Evolutionary conservation across 1,284 basidiomycete species (phyloP), one percentile per base, ranked within the genome.

Genomic region (Leccinum insigne): DNA sequence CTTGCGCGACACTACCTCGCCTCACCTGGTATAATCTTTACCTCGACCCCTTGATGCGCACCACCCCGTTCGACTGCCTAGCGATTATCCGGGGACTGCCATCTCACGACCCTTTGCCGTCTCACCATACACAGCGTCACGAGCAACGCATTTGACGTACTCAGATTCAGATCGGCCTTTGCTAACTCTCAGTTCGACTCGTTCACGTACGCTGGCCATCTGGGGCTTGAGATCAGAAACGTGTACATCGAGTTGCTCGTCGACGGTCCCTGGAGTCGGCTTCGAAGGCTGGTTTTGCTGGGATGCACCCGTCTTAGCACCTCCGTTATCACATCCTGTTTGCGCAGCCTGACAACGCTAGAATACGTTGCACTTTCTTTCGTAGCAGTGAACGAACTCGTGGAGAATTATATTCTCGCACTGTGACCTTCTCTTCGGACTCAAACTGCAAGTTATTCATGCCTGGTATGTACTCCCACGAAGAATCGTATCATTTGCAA

Each of bases 191-290:
- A 61, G 26, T 71, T 82, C 14, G 69, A 77, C 29, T 74, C 75
- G 4, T 82, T 83, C 70, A 64, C 65, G n/a, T 78, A 81, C 63
- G 71, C 69, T 62, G 76, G 75, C 18, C 70, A 79, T 61, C 69
- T 79, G n/a, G 79, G 74, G 7, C 81, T 81, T 66, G 77, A 81
- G 68, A 72, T 82, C 18, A 75, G 78, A 26, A 76, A 80, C 64
- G 49, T 54, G 2, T 78, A 79, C 63, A 73, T 82, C 44, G 64
- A 72, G 21, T 78, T 77, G 6, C 70, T 83, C 23, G 61, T 72
- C 13, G 63, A 68, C 4, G 68, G 68, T 6, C 71, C 75, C 26
- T 76, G 75, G 5, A 57, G 65, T 1, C 62, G 64, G n/a, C 70
- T 82, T 60, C 72, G 74, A 40, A 77, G 70, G 64, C 71, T 83